Conservation (phyloP, 176 grass and related monocot genomes). For the Juncus effusus region DNA sequence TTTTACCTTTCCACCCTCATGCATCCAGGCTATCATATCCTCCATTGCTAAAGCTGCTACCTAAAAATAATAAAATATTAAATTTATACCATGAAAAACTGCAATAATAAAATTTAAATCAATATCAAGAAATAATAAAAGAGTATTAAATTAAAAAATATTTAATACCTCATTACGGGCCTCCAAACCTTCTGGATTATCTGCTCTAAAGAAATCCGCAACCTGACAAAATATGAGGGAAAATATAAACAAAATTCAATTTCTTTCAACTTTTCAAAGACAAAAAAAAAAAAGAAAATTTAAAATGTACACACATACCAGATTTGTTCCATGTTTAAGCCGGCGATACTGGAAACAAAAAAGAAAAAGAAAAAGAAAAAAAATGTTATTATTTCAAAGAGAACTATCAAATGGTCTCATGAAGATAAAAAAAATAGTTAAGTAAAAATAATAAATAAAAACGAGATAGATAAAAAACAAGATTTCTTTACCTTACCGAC, state of each 20-base stretch:
- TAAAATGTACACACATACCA: constrained; percentile 41
- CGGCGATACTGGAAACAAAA: constrained; percentile 81
- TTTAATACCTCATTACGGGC: constrained; percentile 92
- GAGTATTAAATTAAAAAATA: constrained; percentile 4
- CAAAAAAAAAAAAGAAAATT: constrained; percentile 24
- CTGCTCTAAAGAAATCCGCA: constrained; percentile 92
- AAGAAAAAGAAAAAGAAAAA: constrained; percentile 15
- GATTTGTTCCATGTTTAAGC: constrained; percentile 95
- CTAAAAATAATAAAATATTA: constrained; percentile 27
- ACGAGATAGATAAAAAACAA: constrained; percentile 29
- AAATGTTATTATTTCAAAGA: not conserved
- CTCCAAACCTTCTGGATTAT: constrained; percentile 91
- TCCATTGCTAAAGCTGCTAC: constrained; percentile 98
- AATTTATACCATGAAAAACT: too few species aligned
- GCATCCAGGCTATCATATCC: constrained; percentile 98
- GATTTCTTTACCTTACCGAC: constrained; percentile 74
- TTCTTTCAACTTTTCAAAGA: constrained; percentile 22
- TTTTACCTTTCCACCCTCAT: constrained; percentile 91
- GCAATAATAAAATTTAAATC: constrained; percentile 11
- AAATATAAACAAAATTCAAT: constrained; percentile 14
- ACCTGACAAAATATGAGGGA: constrained; percentile 35
- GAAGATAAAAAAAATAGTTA: not conserved
- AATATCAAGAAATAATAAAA: too few species aligned
- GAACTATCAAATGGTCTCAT: too few species aligned
- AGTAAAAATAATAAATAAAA: not conserved